Percentiles rank a stretch among this genome's conserved stretches.
These are phyloP conservation scores for Raphanus raphanistrum DNA, from an alignment of 345 rosid genomes.

Conservation along the genomic window DNA sequence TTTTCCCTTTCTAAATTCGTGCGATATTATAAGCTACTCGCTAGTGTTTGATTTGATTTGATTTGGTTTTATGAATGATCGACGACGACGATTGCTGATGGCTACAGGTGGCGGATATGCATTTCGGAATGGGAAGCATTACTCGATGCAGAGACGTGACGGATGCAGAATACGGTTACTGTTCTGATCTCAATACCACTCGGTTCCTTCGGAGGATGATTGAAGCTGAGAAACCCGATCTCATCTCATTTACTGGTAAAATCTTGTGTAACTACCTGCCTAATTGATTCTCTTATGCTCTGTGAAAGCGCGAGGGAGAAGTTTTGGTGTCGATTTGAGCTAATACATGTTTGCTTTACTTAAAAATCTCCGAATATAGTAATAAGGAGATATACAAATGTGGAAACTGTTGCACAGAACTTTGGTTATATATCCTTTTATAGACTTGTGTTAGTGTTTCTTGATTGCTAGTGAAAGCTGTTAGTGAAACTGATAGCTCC, in stretches of 20 bases:
- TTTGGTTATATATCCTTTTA: not conserved
- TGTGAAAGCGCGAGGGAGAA: not conserved
- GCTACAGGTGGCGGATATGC: constrained; percentile 88
- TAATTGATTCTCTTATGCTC: not conserved
- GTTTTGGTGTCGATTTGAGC: not conserved
- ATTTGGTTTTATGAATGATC: not conserved
- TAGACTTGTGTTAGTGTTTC: not conserved
- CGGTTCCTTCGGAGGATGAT: constrained; percentile 68
- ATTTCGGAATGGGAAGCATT: constrained; percentile 67
- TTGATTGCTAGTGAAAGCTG: not conserved
- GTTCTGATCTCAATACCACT: constrained; percentile 91
- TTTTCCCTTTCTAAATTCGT: not conserved
- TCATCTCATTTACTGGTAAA: constrained; percentile 81
- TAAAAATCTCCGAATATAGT: not conserved
- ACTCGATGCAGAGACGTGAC: constrained; percentile 80
- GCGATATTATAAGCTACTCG: not conserved
- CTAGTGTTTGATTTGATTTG: not conserved
- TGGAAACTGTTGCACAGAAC: not conserved
- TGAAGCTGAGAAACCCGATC: constrained; percentile 74
- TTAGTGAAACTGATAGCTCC: not conserved
- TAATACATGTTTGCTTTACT: not conserved
- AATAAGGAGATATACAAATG: not conserved
- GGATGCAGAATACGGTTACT: constrained; percentile 51
- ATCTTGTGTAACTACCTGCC: not conserved
- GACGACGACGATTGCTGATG: not conserved